These are phyloP conservation scores for Aspergillus melleus DNA, from an alignment of 2,329 filamentous ascomycete species.

Conservation along the genomic window DNA sequence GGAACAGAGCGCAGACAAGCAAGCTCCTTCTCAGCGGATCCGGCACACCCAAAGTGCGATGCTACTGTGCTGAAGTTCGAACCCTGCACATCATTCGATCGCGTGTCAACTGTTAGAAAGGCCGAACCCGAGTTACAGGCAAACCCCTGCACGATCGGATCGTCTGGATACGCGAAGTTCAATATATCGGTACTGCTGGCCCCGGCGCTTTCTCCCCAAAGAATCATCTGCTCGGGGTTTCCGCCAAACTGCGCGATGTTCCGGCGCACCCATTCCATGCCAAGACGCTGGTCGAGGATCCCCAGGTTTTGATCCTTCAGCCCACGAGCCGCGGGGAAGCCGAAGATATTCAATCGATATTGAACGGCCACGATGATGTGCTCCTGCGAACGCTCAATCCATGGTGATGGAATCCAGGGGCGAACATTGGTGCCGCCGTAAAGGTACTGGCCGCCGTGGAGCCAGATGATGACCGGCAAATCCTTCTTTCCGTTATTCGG, in stretches of 20 bases:
- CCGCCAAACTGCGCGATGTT: slow-evolving; percentile 39
- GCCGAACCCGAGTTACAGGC: slow-evolving; percentile 19
- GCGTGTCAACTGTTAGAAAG: too few relatives aligned
- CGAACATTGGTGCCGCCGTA: slow-evolving; percentile 48
- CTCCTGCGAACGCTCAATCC: slow-evolving; percentile 24
- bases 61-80: too few relatives aligned
- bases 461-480: slow-evolving; percentile 50
- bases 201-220: slow-evolving; percentile 49
- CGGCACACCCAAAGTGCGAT: too few relatives aligned
- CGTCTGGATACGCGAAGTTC: slow-evolving; percentile 19
- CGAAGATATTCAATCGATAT: slow-evolving; percentile 44
- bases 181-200: slow-evolving; percentile 10
- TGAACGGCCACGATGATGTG: slow-evolving; percentile 45
- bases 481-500: slow-evolving; percentile 22
- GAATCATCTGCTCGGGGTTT: slow-evolving; percentile 30
- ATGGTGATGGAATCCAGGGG: slow-evolving; percentile 47
- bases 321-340: slow-evolving; percentile 47
- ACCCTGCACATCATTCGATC: too few relatives aligned
- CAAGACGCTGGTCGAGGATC: slow-evolving; percentile 45
- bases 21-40: too few relatives aligned
- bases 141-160: slow-evolving; percentile 24
- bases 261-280: slow-evolving; percentile 34
- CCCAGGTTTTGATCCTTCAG: slow-evolving; percentile 43
- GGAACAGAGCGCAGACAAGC: too few relatives aligned
- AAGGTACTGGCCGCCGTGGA: slow-evolving; percentile 51